Percentiles rank a stretch among this genome's conserved stretches.
These are phyloP conservation scores for Penicillium crustosum DNA, from an alignment of 2,329 filamentous ascomycete genomes.

Conservation along the genomic window DNA sequence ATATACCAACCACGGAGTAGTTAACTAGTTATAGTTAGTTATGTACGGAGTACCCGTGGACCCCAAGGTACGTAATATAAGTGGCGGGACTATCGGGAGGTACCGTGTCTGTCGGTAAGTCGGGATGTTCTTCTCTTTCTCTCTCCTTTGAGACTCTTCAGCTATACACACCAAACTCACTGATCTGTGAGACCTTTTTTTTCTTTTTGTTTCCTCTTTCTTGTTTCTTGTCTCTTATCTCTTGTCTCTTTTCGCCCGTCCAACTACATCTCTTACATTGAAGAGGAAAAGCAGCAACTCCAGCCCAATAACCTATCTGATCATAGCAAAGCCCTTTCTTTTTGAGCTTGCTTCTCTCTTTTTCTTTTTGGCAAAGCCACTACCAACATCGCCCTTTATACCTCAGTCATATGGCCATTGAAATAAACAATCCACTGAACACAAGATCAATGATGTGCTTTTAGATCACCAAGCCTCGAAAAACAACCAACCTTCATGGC, in stretches of 20 bases:
- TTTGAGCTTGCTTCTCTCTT: neutral
- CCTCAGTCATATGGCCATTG: neutral
- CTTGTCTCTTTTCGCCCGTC: neutral
- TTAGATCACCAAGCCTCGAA: slow-evolving; percentile 12
- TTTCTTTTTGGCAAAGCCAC: neutral
- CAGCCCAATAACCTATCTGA: neutral
- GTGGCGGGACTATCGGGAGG: slow-evolving; percentile 21
- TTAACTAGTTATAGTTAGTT: too few species aligned
- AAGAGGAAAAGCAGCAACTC: neutral
- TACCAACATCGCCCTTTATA: neutral
- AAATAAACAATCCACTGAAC: neutral
- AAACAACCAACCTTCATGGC: slow-evolving; percentile 24
- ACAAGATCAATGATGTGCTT: slow-evolving; percentile 19
- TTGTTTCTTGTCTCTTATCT: neutral
- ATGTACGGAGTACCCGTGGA: too few species aligned
- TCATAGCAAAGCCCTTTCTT: neutral
- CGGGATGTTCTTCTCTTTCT: slow-evolving; percentile 19
- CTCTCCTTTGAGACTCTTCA: neutral
- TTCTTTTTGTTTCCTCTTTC: neutral
- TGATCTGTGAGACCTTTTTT: neutral
- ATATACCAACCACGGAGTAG: too few species aligned
- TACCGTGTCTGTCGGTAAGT: slow-evolving; percentile 24
- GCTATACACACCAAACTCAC: neutral
- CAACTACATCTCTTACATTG: neutral
- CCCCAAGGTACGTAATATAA: slow-evolving; percentile 3